A percentile compares a stretch with the other conserved stretches of the same genome.
Evolutionary conservation across 805 yeast genomes (phyloP).

Genomic region (Starmera caribaea): DNA sequence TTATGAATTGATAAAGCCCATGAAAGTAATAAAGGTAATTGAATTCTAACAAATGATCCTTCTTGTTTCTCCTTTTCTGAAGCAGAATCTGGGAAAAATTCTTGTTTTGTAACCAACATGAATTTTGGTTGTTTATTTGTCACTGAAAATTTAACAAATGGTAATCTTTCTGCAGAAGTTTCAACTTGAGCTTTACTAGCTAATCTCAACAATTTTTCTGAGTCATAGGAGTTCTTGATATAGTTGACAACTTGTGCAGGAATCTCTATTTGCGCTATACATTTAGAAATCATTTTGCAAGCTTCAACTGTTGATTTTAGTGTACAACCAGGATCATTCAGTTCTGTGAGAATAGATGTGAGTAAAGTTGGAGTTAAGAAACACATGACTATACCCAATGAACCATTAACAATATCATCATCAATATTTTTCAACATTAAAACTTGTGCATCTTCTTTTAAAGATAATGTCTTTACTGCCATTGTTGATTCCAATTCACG

Average conservation of each 20-base stretch:
- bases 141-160: constrained; percentile 24
- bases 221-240: constrained; percentile 10
- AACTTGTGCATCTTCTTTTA: constrained; percentile 87
- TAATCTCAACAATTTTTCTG: constrained; percentile 9
- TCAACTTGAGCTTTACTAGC: constrained; percentile 13
- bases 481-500: constrained; percentile 46
- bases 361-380: constrained; percentile 23
- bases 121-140: constrained; percentile 17
- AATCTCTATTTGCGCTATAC: constrained; percentile 16
- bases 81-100: constrained; percentile 28
- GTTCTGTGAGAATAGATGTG: constrained; percentile 14
- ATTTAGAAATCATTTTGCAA: constrained; percentile 23
- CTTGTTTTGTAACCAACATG: constrained; percentile 26
- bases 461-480: constrained; percentile 53
- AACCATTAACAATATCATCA: constrained; percentile 77
- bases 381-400: constrained; percentile 62
- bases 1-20: constrained; percentile 85
- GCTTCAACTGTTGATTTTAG: constrained; percentile 12
- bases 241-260: constrained; percentile 20
- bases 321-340: constrained; percentile 4
- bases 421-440: constrained; percentile 85
- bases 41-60: constrained; percentile 30
- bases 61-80: constrained; percentile 27
- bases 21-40: constrained; percentile 61
- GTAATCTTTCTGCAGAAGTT: constrained; percentile 14